Evolutionary conservation across 495 filamentous ascomycete species (phyloP).

Genomic region (Xylaria palmicola): DNA sequence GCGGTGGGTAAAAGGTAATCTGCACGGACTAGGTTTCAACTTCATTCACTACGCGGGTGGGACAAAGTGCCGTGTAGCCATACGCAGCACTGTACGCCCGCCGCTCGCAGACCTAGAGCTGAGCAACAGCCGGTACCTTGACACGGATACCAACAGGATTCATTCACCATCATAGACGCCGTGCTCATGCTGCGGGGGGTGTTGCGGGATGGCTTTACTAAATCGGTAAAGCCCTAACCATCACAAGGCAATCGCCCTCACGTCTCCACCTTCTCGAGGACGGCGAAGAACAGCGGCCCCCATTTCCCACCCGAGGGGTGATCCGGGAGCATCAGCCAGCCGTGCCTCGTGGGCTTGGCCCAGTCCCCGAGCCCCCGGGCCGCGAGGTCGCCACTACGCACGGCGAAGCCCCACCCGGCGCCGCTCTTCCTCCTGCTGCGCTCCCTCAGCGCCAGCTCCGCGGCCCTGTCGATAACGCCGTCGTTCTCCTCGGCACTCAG

Average conservation of each 20-base stretch:
- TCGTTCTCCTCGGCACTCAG: slow-evolving; percentile 16
- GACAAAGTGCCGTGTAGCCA: no score
- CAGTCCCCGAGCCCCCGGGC: slow-evolving; percentile 1
- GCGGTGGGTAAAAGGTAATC: no score
- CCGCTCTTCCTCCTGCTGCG: slow-evolving; percentile 13
- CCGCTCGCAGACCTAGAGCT: no score
- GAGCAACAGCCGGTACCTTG: no score
- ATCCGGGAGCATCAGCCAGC: slow-evolving; percentile 16
- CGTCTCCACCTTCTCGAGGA: slow-evolving; percentile 13
- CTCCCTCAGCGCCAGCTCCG: slow-evolving; percentile 17
- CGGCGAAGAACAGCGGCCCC: slow-evolving; percentile 16
- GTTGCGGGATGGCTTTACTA: no score
- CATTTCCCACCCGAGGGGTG: slow-evolving; percentile 10
- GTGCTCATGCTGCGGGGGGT: no score
- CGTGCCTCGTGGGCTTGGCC: slow-evolving; percentile 12
- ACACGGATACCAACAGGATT: no score
- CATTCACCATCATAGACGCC: no score
- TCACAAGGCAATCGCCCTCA: background rate
- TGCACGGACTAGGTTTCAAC: no score
- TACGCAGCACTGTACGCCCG: no score
- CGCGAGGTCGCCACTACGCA: slow-evolving; percentile 11
- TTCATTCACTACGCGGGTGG: no score
- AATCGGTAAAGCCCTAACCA: no score
- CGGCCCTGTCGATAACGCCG: slow-evolving; percentile 7
- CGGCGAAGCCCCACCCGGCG: slow-evolving; percentile 4